These are phyloP conservation scores for Auriscalpium microsporum DNA, from an alignment of 768 basidiomycete genomes.

Conservation along the genomic window DNA sequence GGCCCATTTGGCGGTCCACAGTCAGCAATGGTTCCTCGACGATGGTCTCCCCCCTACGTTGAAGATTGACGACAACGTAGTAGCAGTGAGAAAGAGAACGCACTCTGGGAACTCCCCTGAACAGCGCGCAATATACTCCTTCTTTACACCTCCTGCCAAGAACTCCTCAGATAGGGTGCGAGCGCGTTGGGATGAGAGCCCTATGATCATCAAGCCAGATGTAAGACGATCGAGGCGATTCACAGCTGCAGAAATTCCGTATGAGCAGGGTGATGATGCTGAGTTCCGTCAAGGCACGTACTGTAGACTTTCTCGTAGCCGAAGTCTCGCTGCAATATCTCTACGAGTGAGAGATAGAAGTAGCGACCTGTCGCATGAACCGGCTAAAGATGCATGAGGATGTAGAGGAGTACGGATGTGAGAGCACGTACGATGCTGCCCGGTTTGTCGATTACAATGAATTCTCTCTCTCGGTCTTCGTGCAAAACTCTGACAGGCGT, in stretches of 20 bases:
- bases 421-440: constrained; percentile 79
- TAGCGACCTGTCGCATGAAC: constrained; percentile 92
- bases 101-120: constrained; percentile 81
- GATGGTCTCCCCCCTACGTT: constrained; percentile 59
- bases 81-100: constrained; percentile 22
- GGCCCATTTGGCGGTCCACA: constrained; percentile 91
- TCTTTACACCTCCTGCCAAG: constrained; percentile 68
- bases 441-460: constrained; percentile 93
- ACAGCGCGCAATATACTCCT: constrained; percentile 89
- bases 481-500: constrained; percentile 73
- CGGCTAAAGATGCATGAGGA: constrained; percentile 41
- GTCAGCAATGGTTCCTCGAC: constrained; percentile 86
- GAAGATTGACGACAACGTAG: neutral
- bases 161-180: constrained; percentile 74
- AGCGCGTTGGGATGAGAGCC: constrained; percentile 62
- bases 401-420: neutral
- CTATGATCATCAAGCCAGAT: constrained; percentile 91
- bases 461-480: constrained; percentile 69
- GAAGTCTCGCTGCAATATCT: constrained; percentile 79
- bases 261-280: neutral
- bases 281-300: constrained; percentile 31
- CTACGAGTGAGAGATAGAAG: constrained; percentile 78
- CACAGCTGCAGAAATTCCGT: constrained; percentile 51
- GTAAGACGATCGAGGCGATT: constrained; percentile 93
- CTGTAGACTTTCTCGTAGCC: constrained; percentile 78